Evolutionary conservation across 805 yeast genomes (phyloP), one percentile per base, ranked within the genome.

Genomic region (Candida morakotiae): DNA sequence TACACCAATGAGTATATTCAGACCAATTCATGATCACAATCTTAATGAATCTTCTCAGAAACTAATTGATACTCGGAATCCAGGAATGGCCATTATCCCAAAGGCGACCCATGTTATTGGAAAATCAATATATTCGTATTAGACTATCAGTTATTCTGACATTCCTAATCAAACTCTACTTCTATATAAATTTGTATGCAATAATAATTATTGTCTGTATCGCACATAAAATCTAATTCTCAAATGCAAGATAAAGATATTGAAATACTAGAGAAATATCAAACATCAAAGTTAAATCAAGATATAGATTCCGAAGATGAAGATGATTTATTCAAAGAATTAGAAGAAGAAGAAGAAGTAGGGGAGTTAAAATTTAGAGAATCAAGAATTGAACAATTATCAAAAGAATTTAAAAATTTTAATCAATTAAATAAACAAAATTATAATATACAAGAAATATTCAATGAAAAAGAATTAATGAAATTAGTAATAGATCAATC

Each of bases 401-500:
- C 74, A 1, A 48, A 54, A 22, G 72, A 73, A 52, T 62, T 57
- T 61, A 67, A 57, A 42, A 50, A 51, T 41, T 56, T 67, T 22
- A 55, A 64, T 9, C 53, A 54, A 5, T 42, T 48, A 3, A 57
- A 60, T 8, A 71, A 74, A 2, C 62, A 63, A 48, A 30, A 34
- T 3, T 13, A 19, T 20, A 36, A 31, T 17, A 15, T 24, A 11
- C 16, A 11, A 21, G 46, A 44, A 6, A 28, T 55, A 11, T 56
- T 58, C 23, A 68, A 69, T 23, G 94, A 85, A 53, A 75, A 76
- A 39, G 71, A 69, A 33, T 59, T 83, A 19, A 69, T 85, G 62
- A 69, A 71, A 31, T 49, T 61, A 2, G 76, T 82, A 1, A 59
- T 79, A 5, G 51, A 56, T 0, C 50, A 63, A 2, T 66, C 63